Evolutionary conservation across 495 filamentous ascomycete genomes (phyloP).

Genomic region (Talaromyces nanjingensis): DNA sequence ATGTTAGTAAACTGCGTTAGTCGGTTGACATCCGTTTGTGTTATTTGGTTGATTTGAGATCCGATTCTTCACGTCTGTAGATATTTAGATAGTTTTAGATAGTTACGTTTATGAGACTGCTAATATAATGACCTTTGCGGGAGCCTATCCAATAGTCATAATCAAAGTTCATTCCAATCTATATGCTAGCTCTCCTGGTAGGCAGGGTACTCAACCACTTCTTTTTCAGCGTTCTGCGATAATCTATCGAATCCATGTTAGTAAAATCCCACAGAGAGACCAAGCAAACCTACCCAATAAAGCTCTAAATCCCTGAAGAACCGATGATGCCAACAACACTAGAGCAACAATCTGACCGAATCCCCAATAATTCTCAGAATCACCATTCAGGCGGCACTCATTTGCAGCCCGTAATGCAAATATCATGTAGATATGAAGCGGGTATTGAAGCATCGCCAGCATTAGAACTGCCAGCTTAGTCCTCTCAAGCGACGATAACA

Average conservation of each 20-base stretch:
- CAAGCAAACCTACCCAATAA: background rate
- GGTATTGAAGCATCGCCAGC: constrained; percentile 1
- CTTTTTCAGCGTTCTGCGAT: background rate
- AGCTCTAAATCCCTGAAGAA: background rate
- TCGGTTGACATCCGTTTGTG: background rate
- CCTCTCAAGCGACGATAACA: too few relatives aligned
- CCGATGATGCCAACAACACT: constrained; percentile 5
- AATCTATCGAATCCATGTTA: background rate
- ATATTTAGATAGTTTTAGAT: too few relatives aligned
- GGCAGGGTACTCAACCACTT: background rate
- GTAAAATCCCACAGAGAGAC: background rate
- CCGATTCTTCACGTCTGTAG: background rate
- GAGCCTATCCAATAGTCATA: too few relatives aligned
- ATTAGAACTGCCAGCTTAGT: background rate
- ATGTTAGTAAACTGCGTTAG: background rate
- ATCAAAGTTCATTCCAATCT: too few relatives aligned
- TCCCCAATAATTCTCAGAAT: constrained; percentile 8
- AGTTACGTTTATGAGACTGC: too few relatives aligned
- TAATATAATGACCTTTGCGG: too few relatives aligned
- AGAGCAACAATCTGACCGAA: constrained; percentile 8
- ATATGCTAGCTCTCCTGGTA: background rate
- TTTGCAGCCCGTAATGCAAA: background rate
- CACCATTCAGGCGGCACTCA: background rate
- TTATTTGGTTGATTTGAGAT: background rate
- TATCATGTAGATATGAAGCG: constrained; percentile 5